Percentiles rank a stretch among this genome's conserved stretches.
These are phyloP conservation scores for Penicillium silybi DNA, from an alignment of 495 filamentous ascomycete species.

Conservation along the genomic window DNA sequence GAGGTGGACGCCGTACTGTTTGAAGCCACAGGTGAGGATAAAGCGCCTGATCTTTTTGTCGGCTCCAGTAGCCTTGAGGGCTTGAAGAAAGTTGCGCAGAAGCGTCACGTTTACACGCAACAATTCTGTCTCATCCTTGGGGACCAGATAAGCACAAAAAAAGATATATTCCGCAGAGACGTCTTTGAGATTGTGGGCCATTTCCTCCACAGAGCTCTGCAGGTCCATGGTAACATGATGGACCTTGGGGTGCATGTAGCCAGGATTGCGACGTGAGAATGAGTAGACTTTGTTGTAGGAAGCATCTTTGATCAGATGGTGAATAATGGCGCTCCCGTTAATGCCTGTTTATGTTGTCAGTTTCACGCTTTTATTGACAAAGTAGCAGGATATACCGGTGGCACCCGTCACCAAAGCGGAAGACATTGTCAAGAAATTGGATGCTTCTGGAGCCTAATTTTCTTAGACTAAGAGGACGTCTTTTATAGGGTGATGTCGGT, in stretches of 20 bases:
- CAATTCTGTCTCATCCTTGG: constrained; percentile 35
- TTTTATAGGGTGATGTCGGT: not conserved
- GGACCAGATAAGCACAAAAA: not conserved
- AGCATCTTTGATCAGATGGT: constrained; percentile 33
- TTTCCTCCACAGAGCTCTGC: constrained; percentile 32
- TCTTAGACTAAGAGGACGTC: not conserved
- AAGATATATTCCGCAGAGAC: constrained; percentile 30
- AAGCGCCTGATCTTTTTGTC: constrained; percentile 43
- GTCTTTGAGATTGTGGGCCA: constrained; percentile 38
- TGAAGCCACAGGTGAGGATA: constrained; percentile 50
- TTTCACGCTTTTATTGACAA: not conserved
- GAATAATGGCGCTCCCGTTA: constrained; percentile 44
- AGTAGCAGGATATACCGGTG: constrained; percentile 22
- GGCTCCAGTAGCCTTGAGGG: constrained; percentile 42
- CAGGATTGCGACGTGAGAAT: constrained; percentile 42
- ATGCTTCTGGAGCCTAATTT: not conserved
- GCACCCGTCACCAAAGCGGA: constrained; percentile 41
- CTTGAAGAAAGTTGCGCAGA: constrained; percentile 48
- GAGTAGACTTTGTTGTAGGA: constrained; percentile 43
- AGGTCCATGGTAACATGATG: constrained; percentile 47
- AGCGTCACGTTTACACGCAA: constrained; percentile 41
- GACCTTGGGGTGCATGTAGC: constrained; percentile 33
- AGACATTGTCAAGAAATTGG: constrained; percentile 19
- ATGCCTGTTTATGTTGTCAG: constrained; percentile 29
- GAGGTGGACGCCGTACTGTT: constrained; percentile 56